Evolutionary conservation across 2,329 filamentous ascomycete genomes (phyloP).

Genomic region (Nannizzia gypsea): DNA sequence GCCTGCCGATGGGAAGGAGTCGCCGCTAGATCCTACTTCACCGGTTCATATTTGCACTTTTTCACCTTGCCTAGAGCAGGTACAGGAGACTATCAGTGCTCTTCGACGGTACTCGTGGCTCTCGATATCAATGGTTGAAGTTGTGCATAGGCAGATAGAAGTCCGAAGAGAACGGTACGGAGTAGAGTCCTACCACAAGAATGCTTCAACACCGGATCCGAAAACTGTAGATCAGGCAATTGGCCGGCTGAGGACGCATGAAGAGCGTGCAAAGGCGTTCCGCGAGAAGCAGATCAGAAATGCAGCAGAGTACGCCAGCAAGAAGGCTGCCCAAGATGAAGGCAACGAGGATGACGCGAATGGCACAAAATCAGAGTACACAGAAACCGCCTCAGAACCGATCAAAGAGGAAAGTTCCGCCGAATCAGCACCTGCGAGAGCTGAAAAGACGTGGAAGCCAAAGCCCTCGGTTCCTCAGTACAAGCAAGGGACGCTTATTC

Average conservation of each 20-base stretch:
- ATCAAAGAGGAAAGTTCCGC: background rate
- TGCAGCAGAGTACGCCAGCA: background rate
- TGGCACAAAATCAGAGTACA: background rate
- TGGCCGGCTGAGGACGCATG: conserved; percentile 58
- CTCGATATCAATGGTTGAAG: conserved; percentile 86
- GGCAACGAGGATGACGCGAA: background rate
- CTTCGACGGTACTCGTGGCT: conserved; percentile 78
- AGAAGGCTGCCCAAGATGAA: background rate
- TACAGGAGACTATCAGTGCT: conserved; percentile 68
- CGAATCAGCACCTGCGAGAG: background rate
- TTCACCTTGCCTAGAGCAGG: conserved; percentile 94
- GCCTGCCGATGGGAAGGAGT: conserved; percentile 24
- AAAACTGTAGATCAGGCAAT: conserved; percentile 67
- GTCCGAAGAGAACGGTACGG: conserved; percentile 72
- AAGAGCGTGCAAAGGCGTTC: conserved; percentile 55
- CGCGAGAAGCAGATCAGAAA: conserved; percentile 33
- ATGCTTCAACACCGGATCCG: conserved; percentile 51
- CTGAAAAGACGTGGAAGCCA: background rate
- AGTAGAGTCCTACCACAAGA: conserved; percentile 52
- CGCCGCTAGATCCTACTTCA: conserved; percentile 57
- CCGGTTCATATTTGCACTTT: conserved; percentile 81
- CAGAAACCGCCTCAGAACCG: background rate
- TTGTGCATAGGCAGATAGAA: conserved; percentile 66
- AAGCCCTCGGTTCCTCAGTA: conserved; percentile 41
- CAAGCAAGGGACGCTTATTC: conserved; percentile 64